Base-by-base conservation (phyloP, 495 filamentous ascomycete species). In the Penicillium canariense region DNA sequence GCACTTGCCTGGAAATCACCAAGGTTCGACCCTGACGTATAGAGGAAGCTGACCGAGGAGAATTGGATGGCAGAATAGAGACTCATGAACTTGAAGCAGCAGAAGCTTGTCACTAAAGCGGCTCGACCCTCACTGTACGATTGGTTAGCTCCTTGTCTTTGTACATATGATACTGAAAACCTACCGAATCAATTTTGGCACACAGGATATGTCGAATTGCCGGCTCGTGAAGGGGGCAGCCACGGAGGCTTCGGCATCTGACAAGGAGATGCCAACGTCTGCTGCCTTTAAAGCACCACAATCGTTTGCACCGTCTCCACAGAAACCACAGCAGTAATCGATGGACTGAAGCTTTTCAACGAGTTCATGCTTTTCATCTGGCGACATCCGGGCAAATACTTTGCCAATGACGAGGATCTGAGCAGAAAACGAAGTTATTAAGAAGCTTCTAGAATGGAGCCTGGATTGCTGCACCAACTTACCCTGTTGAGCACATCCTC, bases 11-110 rank as follows among this genome's bases (percentile, higher is more conserved):
- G 94, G 59, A 97, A 96, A 68, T 99, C 95, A 40, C 93, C 95
- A 11, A 99, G 80, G 68, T 99, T 99, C 17, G 93, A 97, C 15
- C 86, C 95, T 20, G 88, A 95, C 5, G 90, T 88, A 69, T 99
- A 99, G 22, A 99, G 77, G 65, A 99, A 96, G 82, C 90, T 96
- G 67, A 99, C 95, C 2, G 91, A 87, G n/a, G 90, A 95, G 76
- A 99, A 99, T 71, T 99, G 95, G 48, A 99, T 99, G 5, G 94
- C 94, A 4, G 93, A 97, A 72, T 99, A 99, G 54, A 99, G 73
- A 63, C 90, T 96, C 95, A 99, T 99, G 69, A 91, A 99, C 71
- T 99, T 99, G 77, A 99, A 99, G 75, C 95, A 99, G 73, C 90
- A 96, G 73, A 99, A 99, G 67, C 92, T 97, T 25, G 95, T 99